Conservation (phyloP, 2,329 filamentous ascomycete genomes). For the Mollisiaceae sp. region DNA sequence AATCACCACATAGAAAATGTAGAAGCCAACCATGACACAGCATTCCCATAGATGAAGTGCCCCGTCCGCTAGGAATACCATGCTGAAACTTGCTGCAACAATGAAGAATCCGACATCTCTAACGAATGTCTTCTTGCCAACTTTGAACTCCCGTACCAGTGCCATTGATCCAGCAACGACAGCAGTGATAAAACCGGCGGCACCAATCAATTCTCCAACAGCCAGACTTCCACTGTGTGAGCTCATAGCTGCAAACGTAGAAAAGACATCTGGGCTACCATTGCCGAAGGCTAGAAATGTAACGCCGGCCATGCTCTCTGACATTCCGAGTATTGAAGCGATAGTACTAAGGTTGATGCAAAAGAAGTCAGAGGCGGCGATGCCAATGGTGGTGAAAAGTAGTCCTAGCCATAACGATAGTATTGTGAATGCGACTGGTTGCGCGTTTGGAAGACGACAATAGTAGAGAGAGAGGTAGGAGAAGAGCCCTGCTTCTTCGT, state of each 20-base stretch:
- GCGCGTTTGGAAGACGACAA: conserved; percentile 71
- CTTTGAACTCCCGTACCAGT: conserved; percentile 90
- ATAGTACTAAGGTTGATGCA: conserved; percentile 97
- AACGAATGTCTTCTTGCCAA: conserved; percentile 87
- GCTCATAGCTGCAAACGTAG: conserved; percentile 96
- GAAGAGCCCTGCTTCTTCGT: conserved; percentile 88
- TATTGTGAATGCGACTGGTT: conserved; percentile 78
- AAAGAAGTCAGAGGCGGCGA: conserved; percentile 97
- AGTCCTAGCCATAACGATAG: conserved; percentile 84
- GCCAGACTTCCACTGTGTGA: conserved; percentile 97
- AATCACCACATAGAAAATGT: conserved; percentile 84
- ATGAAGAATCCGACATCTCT: conserved; percentile 94
- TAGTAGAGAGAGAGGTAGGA: conserved; percentile 93
- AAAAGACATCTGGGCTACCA: conserved; percentile 97
- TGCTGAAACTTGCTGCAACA: conserved; percentile 81
- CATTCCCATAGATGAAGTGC: conserved; percentile 89
- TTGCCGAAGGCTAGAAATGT: conserved; percentile 98
- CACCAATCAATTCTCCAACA: conserved; percentile 91
- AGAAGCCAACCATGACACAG: conserved; percentile 86
- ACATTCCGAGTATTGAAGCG: conserved; percentile 85
- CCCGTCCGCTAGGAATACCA: conserved; percentile 86
- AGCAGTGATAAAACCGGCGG: conserved; percentile 93
- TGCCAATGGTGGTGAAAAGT: conserved; percentile 95
- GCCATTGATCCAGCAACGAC: conserved; percentile 98
- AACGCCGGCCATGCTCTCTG: conserved; percentile 93